Base-by-base conservation (phyloP, 768 basidiomycete species). In the Leccinum subtestaceum region DNA sequence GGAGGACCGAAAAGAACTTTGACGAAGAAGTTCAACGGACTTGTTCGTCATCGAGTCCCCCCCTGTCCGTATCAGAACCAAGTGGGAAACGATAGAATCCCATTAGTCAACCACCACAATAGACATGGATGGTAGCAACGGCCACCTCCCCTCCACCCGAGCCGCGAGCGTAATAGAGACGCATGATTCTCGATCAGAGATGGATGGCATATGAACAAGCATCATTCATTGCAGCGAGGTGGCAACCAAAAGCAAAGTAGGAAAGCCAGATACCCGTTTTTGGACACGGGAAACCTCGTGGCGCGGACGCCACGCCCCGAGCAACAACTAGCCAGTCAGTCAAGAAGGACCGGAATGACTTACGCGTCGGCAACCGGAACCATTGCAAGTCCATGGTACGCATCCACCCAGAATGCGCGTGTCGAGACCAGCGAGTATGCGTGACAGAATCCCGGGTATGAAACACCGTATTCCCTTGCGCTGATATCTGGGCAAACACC, bases 321-420 rank as follows among this genome's bases (percentile, higher is more conserved):
- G 57, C 55, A 52, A 52, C 10, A 12, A 19, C 43, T 49, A 34
- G 5, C 32, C 32, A 34, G 31, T 53, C 27, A 46, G 51, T 47
- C 49, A 5, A 64, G 32, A 54, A 50, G 55, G 34, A 19, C 31
- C 36, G 31, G 50, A 23, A 17, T 29, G 40, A 81, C 86, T 72
- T 68, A 91, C 89, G 81, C 81, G 74, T 95, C 93, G 32, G 91
- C 91, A 62, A 93, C 81, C 4, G 93, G 92, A 19, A 93, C 89
- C 81, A 96, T 88, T 1, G 88, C 81, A 17, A 95, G 75, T 6
- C 85, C 84, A 69, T 93, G 91, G 68, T 84, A 94, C 7, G 83
- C 80, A 71, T 95, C 93, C 60, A 93, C 84, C 59, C 91, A 76
- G 73, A 95, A 95, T 3, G 91, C 88, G 40, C 93, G 80, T 4